phyloP scores from a whole-genome alignment of 1,139 yeast species.

The Suhomyces kunorum region DNA sequence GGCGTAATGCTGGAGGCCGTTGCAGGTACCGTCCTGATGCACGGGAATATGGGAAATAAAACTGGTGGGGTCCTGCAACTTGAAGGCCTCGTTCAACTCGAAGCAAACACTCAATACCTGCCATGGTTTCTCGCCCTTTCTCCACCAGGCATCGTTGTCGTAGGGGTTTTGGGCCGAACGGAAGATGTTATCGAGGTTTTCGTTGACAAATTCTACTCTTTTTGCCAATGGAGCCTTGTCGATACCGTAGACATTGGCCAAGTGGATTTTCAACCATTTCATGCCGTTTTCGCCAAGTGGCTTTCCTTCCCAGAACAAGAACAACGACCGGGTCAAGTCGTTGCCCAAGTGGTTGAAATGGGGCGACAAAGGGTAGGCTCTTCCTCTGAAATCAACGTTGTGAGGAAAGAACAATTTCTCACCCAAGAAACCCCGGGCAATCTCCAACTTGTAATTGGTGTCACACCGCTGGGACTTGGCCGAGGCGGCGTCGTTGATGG shows the following conservation, averaged over 20 bases:
- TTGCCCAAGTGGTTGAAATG: constrained; percentile 81
- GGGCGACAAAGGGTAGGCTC: constrained; percentile 93
- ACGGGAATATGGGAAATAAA: constrained; percentile 83
- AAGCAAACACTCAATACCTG: constrained; percentile 86
- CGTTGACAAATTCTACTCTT: constrained; percentile 71
- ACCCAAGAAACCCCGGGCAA: constrained; percentile 88
- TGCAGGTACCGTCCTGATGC: constrained; percentile 98
- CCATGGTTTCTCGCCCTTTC: constrained; percentile 90
- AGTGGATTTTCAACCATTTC: constrained; percentile 85
- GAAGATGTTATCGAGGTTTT: constrained; percentile 59
- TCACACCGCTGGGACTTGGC: constrained; percentile 90
- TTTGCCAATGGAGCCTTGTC: constrained; percentile 82
- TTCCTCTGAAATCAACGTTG: constrained; percentile 90
- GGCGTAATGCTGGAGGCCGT: constrained; percentile 96
- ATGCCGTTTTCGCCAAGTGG: constrained; percentile 75
- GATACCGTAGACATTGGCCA: constrained; percentile 84
- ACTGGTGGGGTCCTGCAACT: constrained; percentile 70
- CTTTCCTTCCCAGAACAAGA: constrained; percentile 87
- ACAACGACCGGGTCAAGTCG: constrained; percentile 83
- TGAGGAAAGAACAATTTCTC: constrained; percentile 94
- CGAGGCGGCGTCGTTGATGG: constrained; percentile 62
- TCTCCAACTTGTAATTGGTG: constrained; percentile 87
- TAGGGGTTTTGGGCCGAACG: constrained; percentile 73
- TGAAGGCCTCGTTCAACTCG: constrained; percentile 73
- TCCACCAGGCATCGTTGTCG: constrained; percentile 73